Evolutionary conservation across 352 stramenopile species (phyloP), one percentile per base, ranked within the genome.

Genomic region (Lagenidium giganteum): DNA sequence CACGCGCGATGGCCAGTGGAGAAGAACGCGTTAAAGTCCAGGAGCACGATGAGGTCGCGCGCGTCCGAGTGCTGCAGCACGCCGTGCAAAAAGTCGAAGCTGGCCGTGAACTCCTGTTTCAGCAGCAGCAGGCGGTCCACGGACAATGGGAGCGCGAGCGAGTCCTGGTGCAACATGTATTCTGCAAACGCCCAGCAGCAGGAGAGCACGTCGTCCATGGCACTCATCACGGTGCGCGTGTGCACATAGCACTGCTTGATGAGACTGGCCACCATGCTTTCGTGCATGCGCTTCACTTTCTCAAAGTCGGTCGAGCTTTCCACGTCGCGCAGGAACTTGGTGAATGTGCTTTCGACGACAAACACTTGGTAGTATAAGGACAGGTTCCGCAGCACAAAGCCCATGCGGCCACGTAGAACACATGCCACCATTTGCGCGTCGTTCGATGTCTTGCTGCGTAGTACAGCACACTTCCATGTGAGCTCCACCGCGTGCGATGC

Each of bases 351-450:
- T 47, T 89, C 71, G 45, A 92, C 75, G 31, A 92, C 77, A 43
- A 81, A 82, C 30, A 92, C 66, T 26, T 92, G 77, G 34, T 88
- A 88, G 40, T 89, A 70, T 27, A 86, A 53, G 57, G 83, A 64
- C 1, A 92, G 43, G 25, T 79, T 85, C 24, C 72, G 77, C 17
- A 92, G 54, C 14, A 87, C 80, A 38, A 87, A 88, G 40, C 62
- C 81, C 73, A 92, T 89, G 20, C 74, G 71, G 24, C 64, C 65
- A 11, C 74, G 76, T 9, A 92, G 41, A 11, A 65, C 54, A 35
- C 61, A 42, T 9, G 48, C 38, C 6, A 50, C 28, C 8, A 46
- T 29, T 3, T n/a, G 5, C 27, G 26, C 23, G 13, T 50, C 47
- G 46, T 22, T 47, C 16, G 47, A 33, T 17, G 17, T 20, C 21